Percentiles rank a stretch among this genome's conserved stretches.
Evolutionary conservation across 2,329 filamentous ascomycete genomes (phyloP).

Genomic region (Ophiobolus disseminans): DNA sequence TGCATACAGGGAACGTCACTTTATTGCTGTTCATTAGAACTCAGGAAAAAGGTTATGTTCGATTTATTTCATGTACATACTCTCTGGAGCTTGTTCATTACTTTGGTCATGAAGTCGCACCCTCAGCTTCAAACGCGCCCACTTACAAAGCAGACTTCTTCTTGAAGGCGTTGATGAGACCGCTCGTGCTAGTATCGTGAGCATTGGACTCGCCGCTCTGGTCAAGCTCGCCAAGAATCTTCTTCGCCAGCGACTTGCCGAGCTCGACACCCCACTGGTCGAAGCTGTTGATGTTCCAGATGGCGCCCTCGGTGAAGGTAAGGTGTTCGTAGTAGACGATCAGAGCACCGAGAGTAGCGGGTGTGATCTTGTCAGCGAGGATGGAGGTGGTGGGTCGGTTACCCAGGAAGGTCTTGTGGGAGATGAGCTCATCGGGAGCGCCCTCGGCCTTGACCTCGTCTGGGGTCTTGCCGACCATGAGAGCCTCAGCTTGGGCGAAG

Average conservation of each 20-base stretch:
- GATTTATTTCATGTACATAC: not conserved
- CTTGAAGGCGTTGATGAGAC: constrained; percentile 93
- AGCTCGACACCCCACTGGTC: constrained; percentile 99
- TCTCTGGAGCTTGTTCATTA: not conserved
- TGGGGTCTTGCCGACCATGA: constrained; percentile 89
- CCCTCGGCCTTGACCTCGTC: constrained; percentile 81
- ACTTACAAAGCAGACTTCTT: constrained; percentile 62
- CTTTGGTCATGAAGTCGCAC: not conserved
- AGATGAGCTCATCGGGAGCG: constrained; percentile 75
- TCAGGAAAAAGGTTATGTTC: not conserved
- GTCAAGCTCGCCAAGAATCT: constrained; percentile 76
- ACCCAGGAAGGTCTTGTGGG: constrained; percentile 99
- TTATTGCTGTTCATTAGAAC: not conserved
- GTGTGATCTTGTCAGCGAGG: constrained; percentile 90
- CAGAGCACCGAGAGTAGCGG: constrained; percentile 87
- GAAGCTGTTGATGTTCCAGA: constrained; percentile 99
- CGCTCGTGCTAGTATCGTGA: constrained; percentile 88
- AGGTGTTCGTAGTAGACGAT: constrained; percentile 99
- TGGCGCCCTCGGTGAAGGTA: constrained; percentile 94
- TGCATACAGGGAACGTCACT: not conserved
- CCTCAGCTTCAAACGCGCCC: constrained; percentile 5
- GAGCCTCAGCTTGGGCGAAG: constrained; percentile 85
- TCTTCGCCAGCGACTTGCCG: constrained; percentile 89
- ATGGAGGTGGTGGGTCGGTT: constrained; percentile 98
- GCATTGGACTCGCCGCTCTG: constrained; percentile 71